phyloP scores from a whole-genome alignment of 495 filamentous ascomycete genomes.

The Hypoxylon intermedium region DNA sequence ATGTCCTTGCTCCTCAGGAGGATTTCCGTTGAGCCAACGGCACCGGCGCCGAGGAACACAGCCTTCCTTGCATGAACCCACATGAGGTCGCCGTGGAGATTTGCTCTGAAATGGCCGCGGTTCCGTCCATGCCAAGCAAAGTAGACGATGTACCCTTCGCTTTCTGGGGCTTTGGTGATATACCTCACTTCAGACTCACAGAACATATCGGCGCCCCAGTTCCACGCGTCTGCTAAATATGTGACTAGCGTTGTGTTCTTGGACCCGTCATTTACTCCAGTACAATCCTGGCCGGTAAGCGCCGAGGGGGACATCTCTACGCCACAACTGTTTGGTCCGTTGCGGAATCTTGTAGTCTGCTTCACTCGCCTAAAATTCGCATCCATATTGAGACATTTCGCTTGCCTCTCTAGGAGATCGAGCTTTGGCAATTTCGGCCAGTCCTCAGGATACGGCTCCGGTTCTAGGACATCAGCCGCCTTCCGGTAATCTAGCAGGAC shows the following conservation, averaged over 20 bases:
- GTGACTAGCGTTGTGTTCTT: slow-evolving; percentile 71
- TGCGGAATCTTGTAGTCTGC: slow-evolving; percentile 67
- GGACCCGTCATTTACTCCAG: slow-evolving; percentile 71
- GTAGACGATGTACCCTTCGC: slow-evolving; percentile 65
- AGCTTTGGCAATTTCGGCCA: slow-evolving; percentile 64
- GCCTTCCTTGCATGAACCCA: slow-evolving; percentile 70
- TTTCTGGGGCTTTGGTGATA: slow-evolving; percentile 59
- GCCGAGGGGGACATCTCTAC: slow-evolving; percentile 67
- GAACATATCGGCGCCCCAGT: slow-evolving; percentile 77
- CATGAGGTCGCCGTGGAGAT: slow-evolving; percentile 68
- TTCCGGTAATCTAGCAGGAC: slow-evolving; percentile 59
- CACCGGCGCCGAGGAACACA: slow-evolving; percentile 67
- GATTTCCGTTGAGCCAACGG: slow-evolving; percentile 70
- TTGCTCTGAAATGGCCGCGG: slow-evolving; percentile 62
- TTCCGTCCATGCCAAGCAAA: slow-evolving; percentile 71
- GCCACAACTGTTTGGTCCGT: slow-evolving; percentile 66
- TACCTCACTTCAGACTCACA: slow-evolving; percentile 74
- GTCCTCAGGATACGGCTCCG: slow-evolving; percentile 62
- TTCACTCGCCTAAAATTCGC: slow-evolving; percentile 63
- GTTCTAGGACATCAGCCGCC: slow-evolving; percentile 65
- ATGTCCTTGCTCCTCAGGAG: slow-evolving; percentile 67
- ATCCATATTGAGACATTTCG: slow-evolving; percentile 55
- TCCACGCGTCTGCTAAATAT: slow-evolving; percentile 75
- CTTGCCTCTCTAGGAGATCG: slow-evolving; percentile 63
- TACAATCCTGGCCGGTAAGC: slow-evolving; percentile 66